Evolutionary conservation across 2,329 filamentous ascomycete species (phyloP).

Genomic region (Dichotomopilus funicola): DNA sequence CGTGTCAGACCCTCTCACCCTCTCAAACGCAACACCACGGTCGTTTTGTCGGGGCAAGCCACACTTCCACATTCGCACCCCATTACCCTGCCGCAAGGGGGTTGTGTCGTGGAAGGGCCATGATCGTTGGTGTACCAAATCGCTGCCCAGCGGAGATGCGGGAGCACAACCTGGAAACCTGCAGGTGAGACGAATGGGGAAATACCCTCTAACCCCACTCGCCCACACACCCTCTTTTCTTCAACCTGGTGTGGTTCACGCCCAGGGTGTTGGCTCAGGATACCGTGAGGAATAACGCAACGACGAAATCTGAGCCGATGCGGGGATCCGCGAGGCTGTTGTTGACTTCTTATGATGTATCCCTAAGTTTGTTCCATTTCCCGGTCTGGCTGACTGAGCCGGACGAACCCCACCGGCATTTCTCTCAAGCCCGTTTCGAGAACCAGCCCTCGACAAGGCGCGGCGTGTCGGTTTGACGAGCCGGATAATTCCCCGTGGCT

Average conservation of each 20-base stretch:
- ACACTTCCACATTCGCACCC: no score
- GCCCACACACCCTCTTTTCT: background rate
- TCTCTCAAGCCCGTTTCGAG: background rate
- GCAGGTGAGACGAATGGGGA: constrained; percentile 12
- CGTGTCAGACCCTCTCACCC: no score
- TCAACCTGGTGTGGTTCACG: constrained; percentile 1
- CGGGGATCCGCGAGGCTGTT: no score
- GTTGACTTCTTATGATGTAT: no score
- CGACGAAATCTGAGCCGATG: no score
- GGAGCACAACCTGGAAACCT: background rate
- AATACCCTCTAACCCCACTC: constrained; percentile 7
- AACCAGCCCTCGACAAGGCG: background rate
- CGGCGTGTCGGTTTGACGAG: constrained; percentile 8
- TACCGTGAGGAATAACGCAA: background rate
- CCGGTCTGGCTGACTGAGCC: no score
- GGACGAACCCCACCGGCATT: no score
- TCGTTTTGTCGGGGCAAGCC: no score
- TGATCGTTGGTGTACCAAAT: background rate
- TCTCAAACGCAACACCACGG: no score
- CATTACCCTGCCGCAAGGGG: no score
- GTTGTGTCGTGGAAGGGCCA: no score
- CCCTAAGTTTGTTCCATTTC: no score
- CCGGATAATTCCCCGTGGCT: constrained; percentile 15
- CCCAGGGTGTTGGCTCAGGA: constrained; percentile 4
- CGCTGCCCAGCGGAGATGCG: constrained; percentile 4